Evolutionary conservation across 352 stramenopile genomes (phyloP).

Genomic region (Phytophthora citrophthora): DNA sequence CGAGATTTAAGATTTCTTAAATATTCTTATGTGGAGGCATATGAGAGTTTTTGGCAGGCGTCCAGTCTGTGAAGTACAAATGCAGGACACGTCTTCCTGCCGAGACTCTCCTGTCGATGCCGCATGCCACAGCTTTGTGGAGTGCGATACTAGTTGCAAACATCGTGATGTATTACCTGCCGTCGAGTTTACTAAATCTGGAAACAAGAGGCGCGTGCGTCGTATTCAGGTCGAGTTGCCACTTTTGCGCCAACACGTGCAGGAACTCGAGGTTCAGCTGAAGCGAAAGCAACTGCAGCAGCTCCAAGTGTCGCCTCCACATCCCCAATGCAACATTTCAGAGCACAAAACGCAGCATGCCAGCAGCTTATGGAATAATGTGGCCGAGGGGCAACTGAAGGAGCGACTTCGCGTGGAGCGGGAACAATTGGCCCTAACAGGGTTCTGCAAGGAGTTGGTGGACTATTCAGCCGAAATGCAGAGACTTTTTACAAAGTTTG

Average conservation of each 20-base stretch:
- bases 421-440: background rate
- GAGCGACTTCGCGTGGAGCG: background rate
- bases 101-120: no score
- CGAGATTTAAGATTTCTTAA: no score
- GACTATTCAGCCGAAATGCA: conserved; percentile 9
- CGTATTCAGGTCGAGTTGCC: background rate
- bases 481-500: background rate
- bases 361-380: background rate
- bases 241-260: background rate
- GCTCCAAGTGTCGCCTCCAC: background rate
- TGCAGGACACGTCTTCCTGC: no score
- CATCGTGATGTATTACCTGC: no score
- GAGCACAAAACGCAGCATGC: background rate
- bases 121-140: no score
- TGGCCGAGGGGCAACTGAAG: background rate
- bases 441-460: background rate
- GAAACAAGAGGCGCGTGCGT: conserved; percentile 1
- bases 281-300: background rate
- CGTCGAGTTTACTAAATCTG: background rate
- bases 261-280: background rate
- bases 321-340: background rate
- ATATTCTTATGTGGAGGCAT: no score
- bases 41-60: no score
- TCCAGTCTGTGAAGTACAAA: no score
- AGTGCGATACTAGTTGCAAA: no score